Percentiles rank a stretch among this genome's conserved stretches.
phyloP scores from a whole-genome alignment of 345 rosid genomes.

The Pistacia atlantica region DNA sequence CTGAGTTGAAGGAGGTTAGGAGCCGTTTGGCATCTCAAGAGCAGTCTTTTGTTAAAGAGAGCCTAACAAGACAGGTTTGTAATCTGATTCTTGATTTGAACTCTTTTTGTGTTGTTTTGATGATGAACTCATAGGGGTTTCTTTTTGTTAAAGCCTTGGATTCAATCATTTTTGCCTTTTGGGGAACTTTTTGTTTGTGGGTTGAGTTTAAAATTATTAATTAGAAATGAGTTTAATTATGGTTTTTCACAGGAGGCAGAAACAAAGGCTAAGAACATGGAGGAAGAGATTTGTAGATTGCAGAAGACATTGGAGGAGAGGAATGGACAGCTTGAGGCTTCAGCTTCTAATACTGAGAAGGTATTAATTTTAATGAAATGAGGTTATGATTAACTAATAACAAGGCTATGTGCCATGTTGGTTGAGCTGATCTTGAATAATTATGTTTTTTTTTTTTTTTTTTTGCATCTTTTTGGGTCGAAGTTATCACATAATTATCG shows the following conservation, averaged over 20 bases:
- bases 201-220: slow-evolving; percentile 6
- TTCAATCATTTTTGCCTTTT: slow-evolving; percentile 24
- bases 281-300: slow-evolving; percentile 51
- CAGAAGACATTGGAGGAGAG: slow-evolving; percentile 59
- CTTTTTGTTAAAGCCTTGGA: slow-evolving; percentile 7
- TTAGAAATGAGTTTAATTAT: slow-evolving; percentile 1
- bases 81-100: slow-evolving; percentile 12
- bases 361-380: slow-evolving; percentile 30
- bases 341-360: slow-evolving; percentile 73
- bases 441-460: slow-evolving; percentile 8
- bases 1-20: slow-evolving; percentile 81
- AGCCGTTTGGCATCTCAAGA: slow-evolving; percentile 69
- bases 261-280: slow-evolving; percentile 67
- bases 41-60: slow-evolving; percentile 70
- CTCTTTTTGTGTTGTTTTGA: slow-evolving; percentile 2
- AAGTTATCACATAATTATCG: too few species aligned
- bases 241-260: slow-evolving; percentile 70
- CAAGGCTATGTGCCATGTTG: slow-evolving; percentile 6
- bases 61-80: slow-evolving; percentile 70
- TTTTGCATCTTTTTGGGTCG: not conserved
- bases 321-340: slow-evolving; percentile 60
- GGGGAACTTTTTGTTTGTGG: slow-evolving; percentile 28
- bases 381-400: not conserved
- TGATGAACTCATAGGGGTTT: not conserved
- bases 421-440: slow-evolving; percentile 15